Evolutionary conservation across 306 rosid species (phyloP).

Genomic region (Cyamopsis tetragonoloba): DNA sequence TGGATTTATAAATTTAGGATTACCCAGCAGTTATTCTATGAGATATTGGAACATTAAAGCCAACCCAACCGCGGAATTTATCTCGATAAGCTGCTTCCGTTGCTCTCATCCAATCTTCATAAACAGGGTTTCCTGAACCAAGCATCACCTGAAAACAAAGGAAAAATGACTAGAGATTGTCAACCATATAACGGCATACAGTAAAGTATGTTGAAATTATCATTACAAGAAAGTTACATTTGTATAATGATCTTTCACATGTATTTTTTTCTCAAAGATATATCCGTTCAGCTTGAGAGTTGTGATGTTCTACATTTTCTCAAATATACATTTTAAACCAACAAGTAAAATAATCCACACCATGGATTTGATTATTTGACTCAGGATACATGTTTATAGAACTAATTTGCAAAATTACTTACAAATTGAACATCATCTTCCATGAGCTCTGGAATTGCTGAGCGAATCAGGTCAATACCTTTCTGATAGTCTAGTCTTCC

Average conservation of each 20-base stretch:
- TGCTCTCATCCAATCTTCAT: constrained; percentile 89
- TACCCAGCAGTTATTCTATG: constrained; percentile 91
- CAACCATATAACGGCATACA: too few species aligned
- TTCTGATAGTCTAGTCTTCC: constrained; percentile 90
- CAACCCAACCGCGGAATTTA: constrained; percentile 92
- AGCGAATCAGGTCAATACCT: constrained; percentile 73
- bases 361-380: constrained; percentile 8
- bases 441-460: constrained; percentile 62
- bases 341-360: not conserved
- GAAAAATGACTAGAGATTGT: constrained; percentile 7
- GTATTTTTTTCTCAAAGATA: not conserved
- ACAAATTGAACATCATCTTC: constrained; percentile 81
- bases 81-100: constrained; percentile 56
- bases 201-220: too few species aligned
- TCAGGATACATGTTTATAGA: not conserved
- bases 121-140: constrained; percentile 65
- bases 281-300: too few species aligned
- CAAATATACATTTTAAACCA: not conserved
- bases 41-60: constrained; percentile 80
- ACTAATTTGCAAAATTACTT: constrained; percentile 37
- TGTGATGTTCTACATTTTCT: not conserved
- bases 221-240: not conserved
- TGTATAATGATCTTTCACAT: not conserved
- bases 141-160: constrained; percentile 69
- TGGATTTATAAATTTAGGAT: constrained; percentile 39